Base-by-base conservation (phyloP, 208 protist genomes). In the Zelonia costaricensis region DNA sequence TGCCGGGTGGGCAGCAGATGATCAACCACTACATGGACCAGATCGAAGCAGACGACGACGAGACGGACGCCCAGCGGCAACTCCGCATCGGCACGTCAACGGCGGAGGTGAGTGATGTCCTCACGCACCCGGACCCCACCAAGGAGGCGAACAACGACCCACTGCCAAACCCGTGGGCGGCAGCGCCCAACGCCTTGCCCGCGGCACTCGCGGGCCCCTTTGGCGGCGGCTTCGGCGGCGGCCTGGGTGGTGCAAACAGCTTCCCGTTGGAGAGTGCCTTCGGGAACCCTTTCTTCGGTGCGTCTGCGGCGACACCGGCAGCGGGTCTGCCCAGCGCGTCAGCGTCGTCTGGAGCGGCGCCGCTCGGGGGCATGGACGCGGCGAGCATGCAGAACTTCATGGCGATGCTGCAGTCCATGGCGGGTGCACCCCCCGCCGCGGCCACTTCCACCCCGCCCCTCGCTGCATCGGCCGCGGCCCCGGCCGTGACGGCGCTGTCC, bases 1-100 rank as follows among this genome's bases (percentile, higher is more conserved):
- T 87, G 28, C 86, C 84, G 0, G 90, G 80, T 3, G 90, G 82
- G 2, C 69, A 78, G 66, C 70, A 88, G 60, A 67, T 86, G 44
- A 61, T 93, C 28, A 78, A 93, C 20, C 80, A 71, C 18, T 78
- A 86, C 57, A 78, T 80, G 40, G 42, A 64, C 23, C 60, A 78
- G 23, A 55, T 83, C 44, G 35, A 68, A 33, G 43, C 30, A 13
- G 78, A 82, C 3, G 31, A 47, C n/a, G 48, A 48, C 10, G 60
- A 71, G 6, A 56, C 54, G 10, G 49, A 51, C 0, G 53, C 30
- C 9, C 51, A 35, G 5, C 40, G 36, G 3, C 62, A 81, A 15
- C 55, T 82, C n/a, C 65, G 69, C 36, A 43, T 57, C 27, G 67
- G 54, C 39, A 64, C 49, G n/a, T 23, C 46, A 4, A 43, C 42